phyloP scores from a whole-genome alignment of 1,284 basidiomycete species.

The Pyrrhoderma noxium region DNA sequence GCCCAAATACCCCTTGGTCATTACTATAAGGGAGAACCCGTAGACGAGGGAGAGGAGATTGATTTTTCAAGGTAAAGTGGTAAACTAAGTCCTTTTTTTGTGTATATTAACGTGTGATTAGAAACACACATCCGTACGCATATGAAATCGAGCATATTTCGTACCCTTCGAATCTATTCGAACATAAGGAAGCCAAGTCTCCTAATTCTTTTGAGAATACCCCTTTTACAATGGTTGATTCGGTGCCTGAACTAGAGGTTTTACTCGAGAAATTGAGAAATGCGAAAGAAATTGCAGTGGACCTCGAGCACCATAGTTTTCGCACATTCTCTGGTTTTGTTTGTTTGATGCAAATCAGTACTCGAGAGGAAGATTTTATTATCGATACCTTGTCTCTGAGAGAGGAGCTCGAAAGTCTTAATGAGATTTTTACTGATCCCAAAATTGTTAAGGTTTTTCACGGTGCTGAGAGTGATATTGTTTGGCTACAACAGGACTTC shows the following conservation, averaged over 20 bases:
- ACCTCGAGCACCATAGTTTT: slow-evolving; percentile 90
- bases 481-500: slow-evolving; percentile 96
- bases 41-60: not conserved
- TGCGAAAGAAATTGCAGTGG: slow-evolving; percentile 83
- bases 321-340: slow-evolving; percentile 83
- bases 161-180: slow-evolving; percentile 67
- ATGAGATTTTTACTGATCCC: slow-evolving; percentile 80
- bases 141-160: slow-evolving; percentile 71
- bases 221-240: slow-evolving; percentile 71
- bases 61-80: slow-evolving; percentile 16
- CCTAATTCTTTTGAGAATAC: slow-evolving; percentile 60
- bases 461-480: slow-evolving; percentile 89
- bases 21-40: slow-evolving; percentile 32
- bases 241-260: slow-evolving; percentile 42
- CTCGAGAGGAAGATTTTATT: slow-evolving; percentile 79
- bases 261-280: slow-evolving; percentile 64
- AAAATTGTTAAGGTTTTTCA: slow-evolving; percentile 88
- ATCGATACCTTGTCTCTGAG: slow-evolving; percentile 80
- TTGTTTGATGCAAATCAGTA: slow-evolving; percentile 92
- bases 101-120: slow-evolving; percentile 9
- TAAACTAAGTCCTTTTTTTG: slow-evolving; percentile 22
- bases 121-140: slow-evolving; percentile 64
- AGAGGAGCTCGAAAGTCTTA: slow-evolving; percentile 63
- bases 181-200: slow-evolving; percentile 37
- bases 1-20: slow-evolving; percentile 72